Conservation (phyloP, 495 filamentous ascomycete genomes). For the Tuber calosporum region DNA sequence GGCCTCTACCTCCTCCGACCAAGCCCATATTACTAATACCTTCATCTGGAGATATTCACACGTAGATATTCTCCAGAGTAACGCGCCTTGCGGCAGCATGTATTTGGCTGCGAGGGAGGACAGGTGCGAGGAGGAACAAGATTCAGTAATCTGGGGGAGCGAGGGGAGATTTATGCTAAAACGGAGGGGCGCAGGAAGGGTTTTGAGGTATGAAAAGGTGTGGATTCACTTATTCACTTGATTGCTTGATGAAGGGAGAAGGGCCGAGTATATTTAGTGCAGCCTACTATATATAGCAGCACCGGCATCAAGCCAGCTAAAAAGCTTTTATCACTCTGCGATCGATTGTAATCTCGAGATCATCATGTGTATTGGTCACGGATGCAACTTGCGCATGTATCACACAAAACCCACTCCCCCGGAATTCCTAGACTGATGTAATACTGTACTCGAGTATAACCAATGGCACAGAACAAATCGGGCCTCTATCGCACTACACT, state of each 20-base stretch:
- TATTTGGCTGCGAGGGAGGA: slow-evolving; percentile 56
- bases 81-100: slow-evolving; percentile 57
- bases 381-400: neutral
- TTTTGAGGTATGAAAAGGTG: slow-evolving; percentile 31
- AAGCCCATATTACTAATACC: slow-evolving; percentile 48
- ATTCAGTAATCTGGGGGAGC: neutral
- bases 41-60: slow-evolving; percentile 60
- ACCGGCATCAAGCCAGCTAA: neutral
- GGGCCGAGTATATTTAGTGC: neutral
- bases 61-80: slow-evolving; percentile 61
- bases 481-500: too few relatives aligned
- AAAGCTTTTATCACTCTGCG: neutral
- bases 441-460: too few relatives aligned
- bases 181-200: slow-evolving; percentile 29
- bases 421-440: neutral
- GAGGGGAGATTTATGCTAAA: slow-evolving; percentile 18
- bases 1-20: slow-evolving; percentile 54
- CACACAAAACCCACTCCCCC: neutral
- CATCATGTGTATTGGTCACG: neutral
- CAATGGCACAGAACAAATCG: too few relatives aligned
- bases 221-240: neutral
- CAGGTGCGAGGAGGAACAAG: slow-evolving; percentile 43
- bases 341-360: neutral
- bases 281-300: neutral
- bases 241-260: neutral